Percentiles rank a stretch among this genome's conserved stretches.
Evolutionary conservation across 75 land plant genomes (phyloP).

Genomic region (Gnetum montanum): DNA sequence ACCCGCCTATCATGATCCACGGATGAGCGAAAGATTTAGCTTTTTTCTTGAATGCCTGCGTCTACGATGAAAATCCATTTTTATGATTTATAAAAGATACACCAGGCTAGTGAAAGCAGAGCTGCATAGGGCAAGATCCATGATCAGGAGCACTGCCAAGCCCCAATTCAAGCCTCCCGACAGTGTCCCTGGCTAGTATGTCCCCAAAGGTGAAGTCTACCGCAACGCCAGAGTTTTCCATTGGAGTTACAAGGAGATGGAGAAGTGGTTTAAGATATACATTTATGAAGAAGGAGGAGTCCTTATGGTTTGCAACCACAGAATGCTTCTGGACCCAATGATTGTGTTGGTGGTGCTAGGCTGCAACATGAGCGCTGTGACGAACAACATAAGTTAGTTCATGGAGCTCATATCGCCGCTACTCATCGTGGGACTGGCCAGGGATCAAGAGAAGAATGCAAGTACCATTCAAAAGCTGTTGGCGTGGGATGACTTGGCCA

Average conservation of each 20-base stretch:
- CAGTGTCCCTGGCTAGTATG: no score
- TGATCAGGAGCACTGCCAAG: no score
- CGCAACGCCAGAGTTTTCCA: no score
- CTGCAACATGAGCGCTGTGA: conserved; percentile 36
- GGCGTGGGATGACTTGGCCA: conserved; percentile 54
- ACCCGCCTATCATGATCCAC: no score
- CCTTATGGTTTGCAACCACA: conserved; percentile 51
- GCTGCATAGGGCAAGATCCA: no score
- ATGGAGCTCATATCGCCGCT: conserved; percentile 74
- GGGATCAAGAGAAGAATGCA: conserved; percentile 56
- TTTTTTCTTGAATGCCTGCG: no score
- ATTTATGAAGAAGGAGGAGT: conserved; percentile 14
- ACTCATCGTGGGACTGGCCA: conserved; percentile 51
- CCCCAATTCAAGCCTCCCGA: no score
- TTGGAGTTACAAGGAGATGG: conserved; percentile 27
- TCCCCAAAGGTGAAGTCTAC: no score
- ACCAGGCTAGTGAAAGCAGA: no score
- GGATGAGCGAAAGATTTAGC: no score
- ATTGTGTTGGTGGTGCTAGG: conserved; percentile 29
- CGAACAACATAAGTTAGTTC: conserved; percentile 55
- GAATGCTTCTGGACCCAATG: conserved; percentile 60
- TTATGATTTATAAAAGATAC: no score
- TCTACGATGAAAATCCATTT: no score
- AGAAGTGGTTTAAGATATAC: conserved; percentile 13
- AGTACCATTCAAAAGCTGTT: conserved; percentile 38